These are phyloP conservation scores for Phytopythium delawarense DNA, from an alignment of 352 stramenopile genomes.

Conservation along the genomic window DNA sequence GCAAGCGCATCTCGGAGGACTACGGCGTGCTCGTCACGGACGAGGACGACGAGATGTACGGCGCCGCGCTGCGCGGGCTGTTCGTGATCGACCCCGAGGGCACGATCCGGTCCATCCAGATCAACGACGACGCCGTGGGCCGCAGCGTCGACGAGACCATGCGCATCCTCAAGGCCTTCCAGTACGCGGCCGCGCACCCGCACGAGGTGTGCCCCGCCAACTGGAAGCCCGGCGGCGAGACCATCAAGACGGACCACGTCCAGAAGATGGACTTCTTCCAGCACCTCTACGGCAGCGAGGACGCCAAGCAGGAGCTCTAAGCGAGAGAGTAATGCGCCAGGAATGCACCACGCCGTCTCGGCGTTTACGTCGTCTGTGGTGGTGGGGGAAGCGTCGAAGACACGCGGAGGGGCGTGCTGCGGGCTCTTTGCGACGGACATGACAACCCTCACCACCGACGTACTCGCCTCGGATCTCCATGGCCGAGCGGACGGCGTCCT, in stretches of 20 bases:
- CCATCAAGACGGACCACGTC: constrained; percentile 82
- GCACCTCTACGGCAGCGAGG: constrained; percentile 62
- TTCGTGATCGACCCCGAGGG: constrained; percentile 86
- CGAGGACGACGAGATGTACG: constrained; percentile 76
- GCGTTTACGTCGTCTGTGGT: not conserved
- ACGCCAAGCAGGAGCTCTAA: constrained; percentile 51
- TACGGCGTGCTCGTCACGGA: constrained; percentile 85
- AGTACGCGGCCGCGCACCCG: constrained; percentile 66
- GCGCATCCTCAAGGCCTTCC: constrained; percentile 83
- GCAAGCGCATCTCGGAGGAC: constrained; percentile 81
- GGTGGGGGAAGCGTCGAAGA: not conserved
- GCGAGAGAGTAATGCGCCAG: not conserved
- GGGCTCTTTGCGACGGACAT: not conserved
- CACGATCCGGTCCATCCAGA: constrained; percentile 80
- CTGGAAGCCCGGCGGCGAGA: constrained; percentile 80
- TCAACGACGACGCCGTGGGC: constrained; percentile 81
- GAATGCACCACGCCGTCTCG: too few species aligned
- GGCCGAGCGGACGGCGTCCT: not conserved
- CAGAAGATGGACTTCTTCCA: constrained; percentile 85
- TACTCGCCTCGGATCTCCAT: not conserved
- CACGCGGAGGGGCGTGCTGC: not conserved
- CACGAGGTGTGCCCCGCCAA: constrained; percentile 85
- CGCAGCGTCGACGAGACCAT: constrained; percentile 82
- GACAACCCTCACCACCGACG: not conserved
- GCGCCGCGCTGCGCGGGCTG: constrained; percentile 64